Percentiles rank a stretch among this genome's conserved stretches.
Conservation (phyloP, 495 filamentous ascomycete species). For the Penicillium bovifimosum region DNA sequence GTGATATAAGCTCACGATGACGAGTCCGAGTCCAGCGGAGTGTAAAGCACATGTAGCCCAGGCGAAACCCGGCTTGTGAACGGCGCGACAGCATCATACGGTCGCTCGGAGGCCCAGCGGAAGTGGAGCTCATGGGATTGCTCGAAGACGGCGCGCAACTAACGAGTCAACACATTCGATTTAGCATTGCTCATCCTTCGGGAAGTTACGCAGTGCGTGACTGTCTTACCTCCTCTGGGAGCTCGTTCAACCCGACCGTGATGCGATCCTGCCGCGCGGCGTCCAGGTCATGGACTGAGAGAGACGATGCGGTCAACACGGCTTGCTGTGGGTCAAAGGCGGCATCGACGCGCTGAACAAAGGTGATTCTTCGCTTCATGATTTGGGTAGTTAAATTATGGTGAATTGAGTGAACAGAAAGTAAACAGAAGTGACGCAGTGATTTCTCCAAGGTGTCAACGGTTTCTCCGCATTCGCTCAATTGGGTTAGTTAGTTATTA, state of each 20-base stretch:
- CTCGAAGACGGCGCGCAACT: conserved; percentile 59
- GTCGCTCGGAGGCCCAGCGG: conserved; percentile 60
- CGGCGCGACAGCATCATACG: conserved; percentile 58
- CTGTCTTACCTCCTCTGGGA: conserved; percentile 57
- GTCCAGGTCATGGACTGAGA: conserved; percentile 48
- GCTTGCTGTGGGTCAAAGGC: conserved; percentile 57
- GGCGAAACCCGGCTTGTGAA: conserved; percentile 69
- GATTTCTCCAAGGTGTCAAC: conserved; percentile 12
- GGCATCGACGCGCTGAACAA: conserved; percentile 57
- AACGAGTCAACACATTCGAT: background rate
- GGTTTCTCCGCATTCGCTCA: conserved; percentile 24
- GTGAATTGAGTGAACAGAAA: background rate
- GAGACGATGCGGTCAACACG: conserved; percentile 39
- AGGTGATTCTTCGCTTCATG: conserved; percentile 88
- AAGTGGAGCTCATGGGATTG: conserved; percentile 70
- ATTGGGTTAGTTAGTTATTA: conserved; percentile 17
- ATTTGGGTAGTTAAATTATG: background rate
- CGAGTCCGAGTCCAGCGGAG: conserved; percentile 40
- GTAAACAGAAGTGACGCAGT: conserved; percentile 3
- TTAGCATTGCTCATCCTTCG: background rate
- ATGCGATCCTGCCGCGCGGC: conserved; percentile 76
- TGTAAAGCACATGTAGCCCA: conserved; percentile 80
- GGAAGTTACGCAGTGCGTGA: background rate
- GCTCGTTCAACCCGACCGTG: conserved; percentile 66
- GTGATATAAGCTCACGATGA: conserved; percentile 35